These are phyloP conservation scores for Penicillium sp. DNA, from an alignment of 2,329 filamentous ascomycete genomes.

Conservation along the genomic window DNA sequence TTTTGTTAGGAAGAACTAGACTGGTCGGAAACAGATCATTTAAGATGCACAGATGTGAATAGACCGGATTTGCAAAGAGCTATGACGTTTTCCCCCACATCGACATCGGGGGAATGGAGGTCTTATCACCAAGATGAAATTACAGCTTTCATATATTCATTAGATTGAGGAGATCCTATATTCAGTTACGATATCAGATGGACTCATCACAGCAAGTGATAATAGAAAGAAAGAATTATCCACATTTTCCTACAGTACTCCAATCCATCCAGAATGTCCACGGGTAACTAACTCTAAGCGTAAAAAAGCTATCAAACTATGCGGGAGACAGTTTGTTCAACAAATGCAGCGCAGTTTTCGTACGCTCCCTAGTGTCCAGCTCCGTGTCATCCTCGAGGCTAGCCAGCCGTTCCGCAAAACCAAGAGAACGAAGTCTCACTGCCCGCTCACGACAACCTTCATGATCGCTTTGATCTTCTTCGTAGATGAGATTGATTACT, in stretches of 20 bases:
- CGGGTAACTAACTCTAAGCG: not conserved
- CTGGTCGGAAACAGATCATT: not conserved
- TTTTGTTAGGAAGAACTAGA: not conserved
- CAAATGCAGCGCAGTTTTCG: slow-evolving; percentile 74
- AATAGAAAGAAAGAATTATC: not conserved
- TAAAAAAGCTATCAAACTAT: not conserved
- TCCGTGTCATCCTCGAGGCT: slow-evolving; percentile 66
- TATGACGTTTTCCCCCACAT: slow-evolving; percentile 1
- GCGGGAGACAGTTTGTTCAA: slow-evolving; percentile 46
- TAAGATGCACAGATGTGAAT: not conserved
- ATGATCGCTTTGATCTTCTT: slow-evolving; percentile 69
- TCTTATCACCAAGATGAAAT: not conserved
- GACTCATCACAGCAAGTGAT: not conserved
- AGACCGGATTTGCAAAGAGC: not conserved
- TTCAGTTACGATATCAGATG: not conserved
- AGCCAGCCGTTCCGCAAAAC: slow-evolving; percentile 66
- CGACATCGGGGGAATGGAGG: not conserved
- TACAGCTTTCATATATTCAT: not conserved
- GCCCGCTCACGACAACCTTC: slow-evolving; percentile 65
- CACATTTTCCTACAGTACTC: not conserved
- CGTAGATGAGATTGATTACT: slow-evolving; percentile 79
- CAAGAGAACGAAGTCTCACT: slow-evolving; percentile 65
- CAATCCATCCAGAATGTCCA: not conserved
- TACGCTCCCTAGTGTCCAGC: slow-evolving; percentile 77
- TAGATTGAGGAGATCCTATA: not conserved